Evolutionary conservation across 2,329 filamentous ascomycete genomes (phyloP), one percentile per base, ranked within the genome.

Genomic region (Colletotrichum paranaense): DNA sequence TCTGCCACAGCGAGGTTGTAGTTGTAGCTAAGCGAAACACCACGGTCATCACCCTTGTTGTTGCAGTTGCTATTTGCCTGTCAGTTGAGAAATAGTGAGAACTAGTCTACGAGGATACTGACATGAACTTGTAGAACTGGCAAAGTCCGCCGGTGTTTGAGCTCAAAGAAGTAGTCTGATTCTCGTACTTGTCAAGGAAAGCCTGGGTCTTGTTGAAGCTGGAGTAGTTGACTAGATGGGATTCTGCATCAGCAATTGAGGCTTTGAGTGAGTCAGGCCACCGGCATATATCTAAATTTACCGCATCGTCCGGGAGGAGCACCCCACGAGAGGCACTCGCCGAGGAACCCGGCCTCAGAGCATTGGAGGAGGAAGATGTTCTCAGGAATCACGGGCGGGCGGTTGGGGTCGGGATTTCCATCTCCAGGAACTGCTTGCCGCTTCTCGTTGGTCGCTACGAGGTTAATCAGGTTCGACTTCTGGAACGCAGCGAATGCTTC

Each of bases 61-160:
- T 70, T 60, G 49, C 71, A 73, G 4, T 32, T 67, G 5, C 6
- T n/a, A 65, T 3, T 12, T 8, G 2, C 1, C 16, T 5, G 16
- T 68, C 16, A 57, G 59, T 32, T 16, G 26, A 16, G 38, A 19
- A 19, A 26, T 1, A 4, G 9, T 16, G 1, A 24, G 24, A n/a
- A 22, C 2, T 22, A 16, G 9, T 22, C 8, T 24, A 6, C 22
- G 11, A 7, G 12, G 6, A 22, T 16, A 28, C 53, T 19, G 2
- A 8, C 9, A 30, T 55, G 55, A 58, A 70, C 60, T 73, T 73
- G 53, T 73, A 73, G 35, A 73, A 71, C 28, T 73, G 71, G 16
- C 71, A 73, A 4, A 66, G 49, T 19, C 71, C 71, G 2, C 71
- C 71, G 2, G 67, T 73, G 62, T 73, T 73, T 5, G 71, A 62